These are phyloP conservation scores for Lolium multiflorum DNA, from an alignment of 176 grass and related monocot species.

Conservation along the genomic window DNA sequence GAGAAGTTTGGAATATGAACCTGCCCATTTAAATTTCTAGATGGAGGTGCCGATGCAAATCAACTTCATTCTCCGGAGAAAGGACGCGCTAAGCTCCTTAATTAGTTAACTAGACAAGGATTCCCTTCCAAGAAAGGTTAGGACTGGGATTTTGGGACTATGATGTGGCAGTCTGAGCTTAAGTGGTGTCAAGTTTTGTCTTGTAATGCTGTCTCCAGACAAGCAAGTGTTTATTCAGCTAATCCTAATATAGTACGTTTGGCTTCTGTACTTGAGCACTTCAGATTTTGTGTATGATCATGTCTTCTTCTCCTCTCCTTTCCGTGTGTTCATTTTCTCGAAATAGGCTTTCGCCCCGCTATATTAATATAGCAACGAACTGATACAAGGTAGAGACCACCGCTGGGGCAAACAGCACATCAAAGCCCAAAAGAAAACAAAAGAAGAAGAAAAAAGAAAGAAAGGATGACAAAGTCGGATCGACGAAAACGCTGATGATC, in stretches of 20 bases:
- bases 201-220: conserved; percentile 33
- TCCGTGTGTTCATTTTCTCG: not conserved
- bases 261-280: not conserved
- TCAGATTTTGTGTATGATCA: not conserved
- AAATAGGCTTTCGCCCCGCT: no score
- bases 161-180: conserved; percentile 31
- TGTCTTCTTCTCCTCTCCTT: not conserved
- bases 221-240: conserved; percentile 49
- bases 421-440: no score
- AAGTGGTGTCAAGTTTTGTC: conserved; percentile 36
- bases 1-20: not conserved
- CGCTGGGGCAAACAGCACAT: no score
- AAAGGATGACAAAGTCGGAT: no score
- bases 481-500: no score
- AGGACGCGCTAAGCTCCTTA: conserved; percentile 2
- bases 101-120: conserved; percentile 35
- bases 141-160: conserved; percentile 40
- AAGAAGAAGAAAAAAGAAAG: no score
- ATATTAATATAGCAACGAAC: no score
- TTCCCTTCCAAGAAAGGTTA: conserved; percentile 6
- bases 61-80: conserved; percentile 1
- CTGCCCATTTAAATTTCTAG: not conserved
- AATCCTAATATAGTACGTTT: conserved; percentile 56
- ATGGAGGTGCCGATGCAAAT: conserved; percentile 51
- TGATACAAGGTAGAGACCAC: no score